A percentile compares a stretch with the other conserved stretches of the same genome.
Evolutionary conservation across 2,329 filamentous ascomycete genomes (phyloP).

Genomic region (Didymella pinodella): DNA sequence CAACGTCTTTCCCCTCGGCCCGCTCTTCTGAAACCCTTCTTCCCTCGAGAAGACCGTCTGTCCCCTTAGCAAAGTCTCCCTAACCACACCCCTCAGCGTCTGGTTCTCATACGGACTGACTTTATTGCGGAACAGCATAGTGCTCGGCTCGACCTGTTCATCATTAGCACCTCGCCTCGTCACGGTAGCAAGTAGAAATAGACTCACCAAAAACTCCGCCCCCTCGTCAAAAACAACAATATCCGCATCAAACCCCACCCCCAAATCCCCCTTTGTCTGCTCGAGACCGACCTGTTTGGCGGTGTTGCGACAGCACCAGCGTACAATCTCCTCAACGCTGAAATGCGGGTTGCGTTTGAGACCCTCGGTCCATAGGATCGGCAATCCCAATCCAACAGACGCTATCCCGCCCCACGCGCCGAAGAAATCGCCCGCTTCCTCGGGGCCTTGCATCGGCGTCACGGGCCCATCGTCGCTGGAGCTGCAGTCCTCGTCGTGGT

Average conservation of each 20-base stretch:
- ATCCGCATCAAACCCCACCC: conserved; percentile 85
- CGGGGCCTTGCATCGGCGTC: conserved; percentile 47
- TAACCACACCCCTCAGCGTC: conserved; percentile 77
- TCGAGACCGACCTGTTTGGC: conserved; percentile 86
- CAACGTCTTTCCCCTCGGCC: conserved; percentile 59
- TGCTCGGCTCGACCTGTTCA: conserved; percentile 60
- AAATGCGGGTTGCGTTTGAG: conserved; percentile 64
- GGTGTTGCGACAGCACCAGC: conserved; percentile 86
- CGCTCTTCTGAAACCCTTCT: conserved; percentile 68
- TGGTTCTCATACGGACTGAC: conserved; percentile 90
- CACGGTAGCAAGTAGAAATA: too few species aligned
- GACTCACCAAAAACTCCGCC: conserved; percentile 64
- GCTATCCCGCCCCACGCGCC: conserved; percentile 96
- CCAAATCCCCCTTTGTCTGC: conserved; percentile 80
- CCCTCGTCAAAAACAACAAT: conserved; percentile 90
- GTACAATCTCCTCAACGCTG: conserved; percentile 78
- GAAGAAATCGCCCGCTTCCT: conserved; percentile 82
- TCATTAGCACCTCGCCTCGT: neutral
- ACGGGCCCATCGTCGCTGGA: conserved; percentile 39
- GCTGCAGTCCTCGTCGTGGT: conserved; percentile 50
- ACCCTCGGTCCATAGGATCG: conserved; percentile 85
- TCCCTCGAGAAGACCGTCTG: conserved; percentile 75
- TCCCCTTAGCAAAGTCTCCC: conserved; percentile 86
- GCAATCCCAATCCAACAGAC: conserved; percentile 88
- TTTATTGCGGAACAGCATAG: conserved; percentile 95